Base-by-base conservation (phyloP, 2,329 filamentous ascomycete species). In the Sclerotinia sclerotiorum region DNA sequence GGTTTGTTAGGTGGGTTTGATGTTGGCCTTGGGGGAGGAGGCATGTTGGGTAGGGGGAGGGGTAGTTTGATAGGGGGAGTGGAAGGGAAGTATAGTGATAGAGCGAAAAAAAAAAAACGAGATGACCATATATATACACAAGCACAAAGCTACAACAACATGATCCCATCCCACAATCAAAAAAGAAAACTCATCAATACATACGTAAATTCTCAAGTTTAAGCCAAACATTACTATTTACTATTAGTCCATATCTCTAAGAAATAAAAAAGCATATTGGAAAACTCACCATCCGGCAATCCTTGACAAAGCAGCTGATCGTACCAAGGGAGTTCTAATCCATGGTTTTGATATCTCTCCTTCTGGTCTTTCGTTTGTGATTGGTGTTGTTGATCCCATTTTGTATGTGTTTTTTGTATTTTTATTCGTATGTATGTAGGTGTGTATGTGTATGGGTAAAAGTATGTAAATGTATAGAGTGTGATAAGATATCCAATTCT, bases 181-280 rank as follows among this genome's bases (percentile, higher is more conserved):
- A 42, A 62, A 42, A n/a, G 2, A 5, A n/a, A 65, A 15, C 7
- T 11, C 2, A 1, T 15, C 6, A 32, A 39, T 21, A 62, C 65
- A 62, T 67, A 67, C 65, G 67, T 32, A 68, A 29, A 60, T 68
- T 92, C 75, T 96, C 92, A 71, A 95, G 86, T 79, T 96, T 96
- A 75, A 96, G 87, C 79, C 91, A 92, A 78, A 96, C 87, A 81
- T 90, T 72, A 63, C 74, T 75, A 61, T 27, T 8, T 10, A 17
- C 42, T 19, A 62, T 68, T 54, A 63, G 15, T 21, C 19, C 21
- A 15, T 32, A 11, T 68, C 67, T 61, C 10, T 32, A 27, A 27
- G 39, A 35, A n/a, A 3, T 17, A 21, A 44, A 51, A 35, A 21
- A 35, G 5, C 3, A 48, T 3, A 15, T 17, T 48, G 5, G 39